Evolutionary conservation across 352 stramenopile species (phyloP), one percentile per base, ranked within the genome.

Genomic region (Phytophthora fragariaefolia): DNA sequence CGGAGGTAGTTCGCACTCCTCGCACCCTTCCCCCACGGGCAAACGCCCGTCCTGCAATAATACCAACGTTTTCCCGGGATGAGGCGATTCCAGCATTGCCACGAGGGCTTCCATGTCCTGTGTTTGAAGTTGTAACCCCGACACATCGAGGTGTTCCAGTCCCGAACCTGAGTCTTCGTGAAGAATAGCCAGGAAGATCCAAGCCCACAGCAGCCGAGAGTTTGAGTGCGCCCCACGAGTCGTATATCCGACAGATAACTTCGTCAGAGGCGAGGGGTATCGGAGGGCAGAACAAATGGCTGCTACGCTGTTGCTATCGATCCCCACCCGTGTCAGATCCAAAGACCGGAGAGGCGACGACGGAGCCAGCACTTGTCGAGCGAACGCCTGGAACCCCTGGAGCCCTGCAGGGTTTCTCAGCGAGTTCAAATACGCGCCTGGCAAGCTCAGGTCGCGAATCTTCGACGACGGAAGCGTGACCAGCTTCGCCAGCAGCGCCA

Each of bases 151-250:
- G 28, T 75, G 61, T 17, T 63, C 30, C 10, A 86, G 56, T 15
- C 51, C 56, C 1, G 54, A 71, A 4, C 54, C 34, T 5, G 75
- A 79, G 51, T 83, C 75, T 0, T 57, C 63, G 32, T 87, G 78
- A 58, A 87, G 83, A 0, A 79, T 61, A 18, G 64, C 76, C 27
- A 79, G 58, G 17, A 71, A 78, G 47, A 87, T 73, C 78, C 78
- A 87, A 13, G 58, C 65, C 74, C 74, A 82, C 12, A 79, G 18
- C 42, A 73, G 18, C 2, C 28, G 43, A 18, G 56, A 46, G 34
- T 67, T 73, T n/a, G 30, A 36, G 6, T 70, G 55, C 2, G 66
- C 66, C 13, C 64, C 60, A 23, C 61, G 60, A 66, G 71, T 72
- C 4, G 66, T 54, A 18, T 74, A 66, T 1, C 63, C 62, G 12